Base-by-base conservation (phyloP, 352 stramenopile genomes). In the Phytophthora boehmeriae region DNA sequence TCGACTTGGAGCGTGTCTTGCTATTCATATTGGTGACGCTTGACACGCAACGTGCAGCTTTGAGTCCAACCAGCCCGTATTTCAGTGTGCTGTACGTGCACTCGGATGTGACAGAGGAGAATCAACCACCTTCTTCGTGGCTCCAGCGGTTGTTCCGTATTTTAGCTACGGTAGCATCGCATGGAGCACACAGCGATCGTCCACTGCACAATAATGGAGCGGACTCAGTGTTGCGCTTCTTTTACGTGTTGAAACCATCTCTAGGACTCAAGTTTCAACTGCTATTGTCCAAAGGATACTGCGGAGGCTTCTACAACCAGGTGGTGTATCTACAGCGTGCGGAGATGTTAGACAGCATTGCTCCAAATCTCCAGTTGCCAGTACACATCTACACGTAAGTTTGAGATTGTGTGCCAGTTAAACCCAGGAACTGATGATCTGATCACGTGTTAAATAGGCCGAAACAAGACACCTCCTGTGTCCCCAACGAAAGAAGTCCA, bases 11-110 rank as follows among this genome's bases (percentile, higher is more conserved):
- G 13, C 83, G 84, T 30, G 76, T 94, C 16, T 59, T 92, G 60
- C 66, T 93, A 4, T 96, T 88, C 30, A 73, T 92, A 43, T 72
- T 90, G 16, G 69, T 83, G 30, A 78, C 75, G 10, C 86, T 93
- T 52, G 84, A 93, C 49, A 63, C 66, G 2, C 58, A 71, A 22
- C 44, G 50, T 30, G 25, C 57, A 4, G 56, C 45, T 54, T 47
- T 92, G 10, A 80, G 73, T 10, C 71, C 88, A 14, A 80, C 71
- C 6, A 59, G 41, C 20, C 35, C 57, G 10, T 52, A 72, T 10
- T 94, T 88, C 77, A 90, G 75, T 28, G 59, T 92, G 20, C 59
- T 96, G 5, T 93, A 89, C 58, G 69, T 94, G 23, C 78, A 92
- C 46, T 54, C 66, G 5, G 68, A 68, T 11, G 70, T 77, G 14